These are phyloP conservation scores for Mycosphaerella sp. DNA, from an alignment of 2,329 filamentous ascomycete species.

Conservation along the genomic window DNA sequence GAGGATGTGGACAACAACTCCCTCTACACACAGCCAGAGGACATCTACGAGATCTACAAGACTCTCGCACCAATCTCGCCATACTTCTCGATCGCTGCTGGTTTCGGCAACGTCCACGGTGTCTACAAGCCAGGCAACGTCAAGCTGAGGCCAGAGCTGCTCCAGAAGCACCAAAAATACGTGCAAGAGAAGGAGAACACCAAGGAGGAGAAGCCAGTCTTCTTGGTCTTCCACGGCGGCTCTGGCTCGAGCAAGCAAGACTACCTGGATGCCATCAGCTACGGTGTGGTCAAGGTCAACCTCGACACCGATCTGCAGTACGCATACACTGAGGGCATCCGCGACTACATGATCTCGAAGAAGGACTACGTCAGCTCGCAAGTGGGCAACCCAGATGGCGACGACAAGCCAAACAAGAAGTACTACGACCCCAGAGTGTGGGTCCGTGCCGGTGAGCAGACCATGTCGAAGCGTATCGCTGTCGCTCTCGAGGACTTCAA, in stretches of 20 bases:
- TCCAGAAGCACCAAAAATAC: slow-evolving; percentile 91
- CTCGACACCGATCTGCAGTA: slow-evolving; percentile 97
- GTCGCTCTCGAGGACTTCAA: slow-evolving; percentile 90
- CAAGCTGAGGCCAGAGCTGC: slow-evolving; percentile 89
- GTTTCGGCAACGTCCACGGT: slow-evolving; percentile 98
- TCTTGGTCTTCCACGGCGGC: slow-evolving; percentile 99
- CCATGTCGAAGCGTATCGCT: slow-evolving; percentile 75
- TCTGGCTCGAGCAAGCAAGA: slow-evolving; percentile 87
- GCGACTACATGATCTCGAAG: slow-evolving; percentile 90
- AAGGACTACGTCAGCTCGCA: slow-evolving; percentile 84
- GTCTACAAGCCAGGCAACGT: slow-evolving; percentile 99
- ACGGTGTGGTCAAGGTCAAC: slow-evolving; percentile 99
- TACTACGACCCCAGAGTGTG: slow-evolving; percentile 74
- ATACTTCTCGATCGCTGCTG: slow-evolving; percentile 97
- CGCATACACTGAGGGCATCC: slow-evolving; percentile 85
- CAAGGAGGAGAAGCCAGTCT: slow-evolving; percentile 82
- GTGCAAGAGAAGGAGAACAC: slow-evolving; percentile 72
- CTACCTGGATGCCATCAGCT: slow-evolving; percentile 78
- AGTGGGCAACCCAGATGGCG: slow-evolving; percentile 92
- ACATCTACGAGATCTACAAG: slow-evolving; percentile 88
- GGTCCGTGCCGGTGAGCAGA: slow-evolving; percentile 97
- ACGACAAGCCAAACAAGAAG: slow-evolving; percentile 99
- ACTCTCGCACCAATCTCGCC: slow-evolving; percentile 77
- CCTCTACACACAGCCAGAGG: slow-evolving; percentile 96
- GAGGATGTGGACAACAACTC: slow-evolving; percentile 94